Base-by-base conservation (phyloP, 2,329 filamentous ascomycete genomes). In the Xylaria sp. region DNA sequence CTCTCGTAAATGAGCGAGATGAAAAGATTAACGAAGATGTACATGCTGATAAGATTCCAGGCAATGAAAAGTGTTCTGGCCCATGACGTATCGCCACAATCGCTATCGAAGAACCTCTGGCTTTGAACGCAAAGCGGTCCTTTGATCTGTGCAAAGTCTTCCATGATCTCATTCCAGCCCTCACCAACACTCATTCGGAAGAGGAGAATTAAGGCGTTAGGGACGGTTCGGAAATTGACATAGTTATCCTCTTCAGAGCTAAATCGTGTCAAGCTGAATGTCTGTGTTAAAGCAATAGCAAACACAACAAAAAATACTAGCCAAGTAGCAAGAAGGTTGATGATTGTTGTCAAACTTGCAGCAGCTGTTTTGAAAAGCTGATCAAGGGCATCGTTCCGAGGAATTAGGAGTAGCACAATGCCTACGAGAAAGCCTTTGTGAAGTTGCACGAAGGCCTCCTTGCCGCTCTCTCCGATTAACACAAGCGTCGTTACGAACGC, bases 41-140 rank as follows among this genome's bases (percentile, higher is more conserved):
- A 99, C 96, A 99, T 99, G 91, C 95, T 98, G 80, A 99, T 87
- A 75, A 99, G 95, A 83, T 99, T 99, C 96, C 96, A 99, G 4
- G 91, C 89, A 66, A 98, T 94, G 83, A 99, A 99, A 10, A 99
- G 84, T 39, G 90, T 89, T 60, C 94, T 87, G 8, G 96, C 94
- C 94, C 96, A 99, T 45, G 89, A 87, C 59, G 90, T 87, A 81
- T 95, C 97, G 66, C 96, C 96, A 76, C 96, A 99, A 80, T 99
- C 97, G 75, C 93, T 96, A 48, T 92, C 83, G 75, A 94, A 95
- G 80, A 97, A 97, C 45, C 86, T 86, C 0, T 82, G 76, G 41
- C 86, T 86, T 23, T 90, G 85, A 1, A 94, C 93, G 80, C 96
- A 99, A 60, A 93, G 87, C 0, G 95, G 95, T 3, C 91, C 90